A percentile compares a stretch with the other conserved stretches of the same genome.
These are phyloP conservation scores for Secale cereale DNA, from an alignment of 176 grass and related monocot species.

Conservation along the genomic window DNA sequence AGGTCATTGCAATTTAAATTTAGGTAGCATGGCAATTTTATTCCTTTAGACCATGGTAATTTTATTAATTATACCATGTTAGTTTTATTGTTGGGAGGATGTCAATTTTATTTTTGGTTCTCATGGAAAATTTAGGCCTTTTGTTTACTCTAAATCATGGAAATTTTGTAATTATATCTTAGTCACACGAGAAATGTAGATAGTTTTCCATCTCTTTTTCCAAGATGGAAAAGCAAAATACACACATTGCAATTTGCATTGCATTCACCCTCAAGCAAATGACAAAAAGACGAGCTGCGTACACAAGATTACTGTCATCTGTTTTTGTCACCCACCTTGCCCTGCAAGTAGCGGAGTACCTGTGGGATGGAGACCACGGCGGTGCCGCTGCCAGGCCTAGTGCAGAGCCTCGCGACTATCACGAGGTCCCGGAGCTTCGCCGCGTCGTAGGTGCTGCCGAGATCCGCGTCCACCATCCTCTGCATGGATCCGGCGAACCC, in stretches of 20 bases:
- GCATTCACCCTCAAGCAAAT: background rate
- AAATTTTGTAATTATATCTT: too few species aligned
- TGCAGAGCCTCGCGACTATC: constrained; percentile 77
- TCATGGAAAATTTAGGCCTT: too few species aligned
- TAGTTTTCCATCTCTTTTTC: too few species aligned
- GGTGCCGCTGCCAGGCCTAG: constrained; percentile 35
- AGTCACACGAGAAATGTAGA: too few species aligned
- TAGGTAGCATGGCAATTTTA: too few species aligned
- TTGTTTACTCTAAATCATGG: too few species aligned
- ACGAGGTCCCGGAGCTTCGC: constrained; percentile 83
- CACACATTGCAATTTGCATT: background rate
- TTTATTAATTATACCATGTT: too few species aligned
- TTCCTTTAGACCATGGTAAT: too few species aligned
- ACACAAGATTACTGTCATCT: constrained; percentile 11
- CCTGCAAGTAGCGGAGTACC: constrained; percentile 83
- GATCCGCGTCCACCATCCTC: constrained; percentile 94
- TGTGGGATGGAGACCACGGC: constrained; percentile 56
- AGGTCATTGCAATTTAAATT: too few species aligned
- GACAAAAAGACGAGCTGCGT: background rate
- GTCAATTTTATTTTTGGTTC: too few species aligned
- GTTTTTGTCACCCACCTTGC: constrained; percentile 15
- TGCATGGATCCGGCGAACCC: constrained; percentile 58
- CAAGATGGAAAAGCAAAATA: too few species aligned
- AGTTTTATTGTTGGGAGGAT: too few species aligned
- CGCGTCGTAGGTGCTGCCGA: constrained; percentile 71